Percentiles rank a stretch among this genome's conserved stretches.
Evolutionary conservation across 2,329 filamentous ascomycete species (phyloP).

Genomic region (Fusarium coffeatum): DNA sequence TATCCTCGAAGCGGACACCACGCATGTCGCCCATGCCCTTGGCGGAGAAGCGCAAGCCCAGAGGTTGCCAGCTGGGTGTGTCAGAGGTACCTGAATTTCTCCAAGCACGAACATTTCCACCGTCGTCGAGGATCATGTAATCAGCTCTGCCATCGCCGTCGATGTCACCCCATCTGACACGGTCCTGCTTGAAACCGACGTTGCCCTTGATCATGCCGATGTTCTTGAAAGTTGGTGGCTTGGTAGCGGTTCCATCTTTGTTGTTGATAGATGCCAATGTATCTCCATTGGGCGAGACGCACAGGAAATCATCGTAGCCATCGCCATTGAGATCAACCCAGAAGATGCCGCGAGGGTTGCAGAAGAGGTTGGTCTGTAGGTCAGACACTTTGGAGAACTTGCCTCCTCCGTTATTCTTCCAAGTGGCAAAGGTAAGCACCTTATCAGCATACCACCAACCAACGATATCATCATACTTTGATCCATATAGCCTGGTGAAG

Average conservation of each 20-base stretch:
- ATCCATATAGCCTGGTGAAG: constrained; percentile 2
- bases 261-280: constrained; percentile 1
- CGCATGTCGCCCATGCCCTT: constrained; percentile 32
- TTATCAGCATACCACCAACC: constrained; percentile 4
- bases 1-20: constrained; percentile 38
- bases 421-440: neutral
- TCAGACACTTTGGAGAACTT: constrained; percentile 1
- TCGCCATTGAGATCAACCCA: neutral
- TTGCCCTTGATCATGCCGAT: constrained; percentile 10
- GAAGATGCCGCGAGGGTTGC: neutral
- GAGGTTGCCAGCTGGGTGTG: constrained; percentile 46
- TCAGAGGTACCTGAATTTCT: constrained; percentile 1
- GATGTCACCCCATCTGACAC: constrained; percentile 10
- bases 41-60: constrained; percentile 40
- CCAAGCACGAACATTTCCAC: constrained; percentile 3
- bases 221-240: neutral
- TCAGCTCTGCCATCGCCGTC: constrained; percentile 16
- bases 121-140: neutral
- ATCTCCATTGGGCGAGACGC: neutral
- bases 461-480: constrained; percentile 7
- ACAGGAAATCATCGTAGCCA: constrained; percentile 6
- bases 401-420: constrained; percentile 6
- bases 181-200: neutral
- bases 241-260: neutral
- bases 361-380: neutral